phyloP scores from a whole-genome alignment of 768 basidiomycete genomes.

The Ramaria rubella region DNA sequence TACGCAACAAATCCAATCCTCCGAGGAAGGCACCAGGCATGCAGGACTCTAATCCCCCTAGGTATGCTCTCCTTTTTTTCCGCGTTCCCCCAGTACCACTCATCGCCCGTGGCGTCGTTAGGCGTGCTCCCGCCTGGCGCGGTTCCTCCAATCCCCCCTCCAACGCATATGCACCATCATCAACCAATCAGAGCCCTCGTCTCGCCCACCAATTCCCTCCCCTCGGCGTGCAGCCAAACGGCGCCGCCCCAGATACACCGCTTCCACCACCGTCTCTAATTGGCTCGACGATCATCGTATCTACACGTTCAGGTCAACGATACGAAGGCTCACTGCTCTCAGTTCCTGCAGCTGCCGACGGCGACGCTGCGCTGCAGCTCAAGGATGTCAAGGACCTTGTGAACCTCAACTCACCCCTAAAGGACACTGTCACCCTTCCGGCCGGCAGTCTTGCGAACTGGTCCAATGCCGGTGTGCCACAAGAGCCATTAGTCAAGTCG shows the following conservation, averaged over 20 bases:
- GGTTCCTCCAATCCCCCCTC: conserved; percentile 61
- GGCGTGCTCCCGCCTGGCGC: conserved; percentile 50
- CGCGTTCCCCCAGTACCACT: conserved; percentile 13
- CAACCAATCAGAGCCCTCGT: conserved; percentile 28
- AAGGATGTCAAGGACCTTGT: conserved; percentile 73
- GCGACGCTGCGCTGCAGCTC: conserved; percentile 52
- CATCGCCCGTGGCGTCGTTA: conserved; percentile 15
- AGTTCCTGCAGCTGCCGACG: conserved; percentile 13
- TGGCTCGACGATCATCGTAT: conserved; percentile 73
- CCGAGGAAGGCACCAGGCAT: neutral
- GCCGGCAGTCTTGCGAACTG: conserved; percentile 68
- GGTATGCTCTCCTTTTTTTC: conserved; percentile 9
- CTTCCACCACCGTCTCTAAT: conserved; percentile 17
- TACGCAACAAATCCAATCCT: conserved; percentile 4
- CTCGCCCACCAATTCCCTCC: conserved; percentile 21
- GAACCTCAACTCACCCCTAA: conserved; percentile 59
- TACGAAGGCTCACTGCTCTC: conserved; percentile 62
- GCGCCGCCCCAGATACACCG: conserved; percentile 31
- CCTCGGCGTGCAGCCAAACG: conserved; percentile 14
- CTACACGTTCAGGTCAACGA: conserved; percentile 61
- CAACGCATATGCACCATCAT: conserved; percentile 44
- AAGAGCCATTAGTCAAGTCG: conserved; percentile 53
- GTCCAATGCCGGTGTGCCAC: conserved; percentile 64
- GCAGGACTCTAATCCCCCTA: conserved; percentile 6
- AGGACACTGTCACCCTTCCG: conserved; percentile 63